A percentile compares a stretch with the other conserved stretches of the same genome.
Conservation (phyloP, 768 basidiomycete genomes). For the Mycena floridula region DNA sequence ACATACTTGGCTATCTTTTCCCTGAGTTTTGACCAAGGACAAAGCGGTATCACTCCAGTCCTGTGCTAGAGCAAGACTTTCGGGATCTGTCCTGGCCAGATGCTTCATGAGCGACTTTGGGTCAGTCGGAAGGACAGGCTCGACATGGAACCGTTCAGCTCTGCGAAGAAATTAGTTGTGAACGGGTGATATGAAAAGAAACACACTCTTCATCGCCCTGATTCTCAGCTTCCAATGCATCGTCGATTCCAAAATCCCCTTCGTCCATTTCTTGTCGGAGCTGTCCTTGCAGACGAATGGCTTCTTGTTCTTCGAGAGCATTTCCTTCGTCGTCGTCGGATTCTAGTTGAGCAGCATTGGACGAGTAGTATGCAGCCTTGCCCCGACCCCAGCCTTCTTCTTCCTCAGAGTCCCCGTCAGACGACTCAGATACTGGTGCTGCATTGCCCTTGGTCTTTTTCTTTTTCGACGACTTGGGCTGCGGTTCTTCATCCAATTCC, state of each 20-base stretch:
- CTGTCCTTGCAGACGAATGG: conserved; percentile 71
- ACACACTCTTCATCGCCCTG: conserved; percentile 28
- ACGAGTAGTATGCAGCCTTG: conserved; percentile 80
- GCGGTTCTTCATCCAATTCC: conserved; percentile 24
- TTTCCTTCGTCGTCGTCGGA: conserved; percentile 87
- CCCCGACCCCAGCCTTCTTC: conserved; percentile 81
- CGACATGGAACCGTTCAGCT: conserved; percentile 22
- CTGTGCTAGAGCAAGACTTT: conserved; percentile 71
- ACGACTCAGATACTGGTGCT: conserved; percentile 20
- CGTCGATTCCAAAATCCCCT: conserved; percentile 80
- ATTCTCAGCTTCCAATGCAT: conserved; percentile 36
- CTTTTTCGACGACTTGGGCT: conserved; percentile 19
- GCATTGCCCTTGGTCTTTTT: conserved; percentile 18
- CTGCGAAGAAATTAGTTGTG: conserved; percentile 16
- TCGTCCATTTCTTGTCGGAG: conserved; percentile 64
- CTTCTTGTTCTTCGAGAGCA: conserved; percentile 86
- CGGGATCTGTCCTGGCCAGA: conserved; percentile 71
- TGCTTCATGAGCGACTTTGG: conserved; percentile 54
- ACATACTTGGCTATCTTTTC: conserved; percentile 51
- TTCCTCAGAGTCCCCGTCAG: conserved; percentile 34
- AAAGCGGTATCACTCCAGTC: conserved; percentile 76
- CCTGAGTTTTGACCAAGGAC: conserved; percentile 43
- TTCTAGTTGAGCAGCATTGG: conserved; percentile 74
- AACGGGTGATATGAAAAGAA: conserved; percentile 1
- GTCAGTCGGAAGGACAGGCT: conserved; percentile 43